Percentiles rank a stretch among this genome's conserved stretches.
phyloP scores from a whole-genome alignment of 148 eudicot genomes.

The Salicornia ramosissima region DNA sequence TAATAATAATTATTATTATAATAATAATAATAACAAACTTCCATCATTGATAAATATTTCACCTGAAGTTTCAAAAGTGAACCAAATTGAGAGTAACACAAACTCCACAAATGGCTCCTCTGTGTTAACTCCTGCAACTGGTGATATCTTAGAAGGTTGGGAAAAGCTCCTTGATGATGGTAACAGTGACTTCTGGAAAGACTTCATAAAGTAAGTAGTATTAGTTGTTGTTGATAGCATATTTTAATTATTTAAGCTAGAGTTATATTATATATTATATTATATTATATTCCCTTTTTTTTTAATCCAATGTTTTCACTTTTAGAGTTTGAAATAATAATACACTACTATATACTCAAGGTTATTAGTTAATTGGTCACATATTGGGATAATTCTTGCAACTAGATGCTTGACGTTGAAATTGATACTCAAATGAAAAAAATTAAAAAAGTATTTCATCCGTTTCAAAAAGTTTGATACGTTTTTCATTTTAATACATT shows the following conservation, averaged over 20 bases:
- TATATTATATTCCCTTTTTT: too few species aligned
- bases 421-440: background rate
- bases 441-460: too few species aligned
- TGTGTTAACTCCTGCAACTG: slow-evolving; percentile 18
- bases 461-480: too few species aligned
- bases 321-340: background rate
- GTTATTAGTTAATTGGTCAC: too few species aligned
- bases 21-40: slow-evolving; percentile 25
- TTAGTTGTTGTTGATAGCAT: slow-evolving; percentile 15
- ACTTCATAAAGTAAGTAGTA: slow-evolving; percentile 32
- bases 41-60: slow-evolving; percentile 42
- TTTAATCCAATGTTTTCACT: too few species aligned
- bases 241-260: background rate
- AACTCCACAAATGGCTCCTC: slow-evolving; percentile 30
- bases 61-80: slow-evolving; percentile 20
- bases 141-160: slow-evolving; percentile 36
- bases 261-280: too few species aligned
- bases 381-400: background rate
- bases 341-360: too few species aligned
- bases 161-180: slow-evolving; percentile 46
- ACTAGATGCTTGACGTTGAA: background rate
- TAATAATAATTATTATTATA: too few species aligned
- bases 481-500: too few species aligned
- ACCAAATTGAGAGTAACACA: slow-evolving; percentile 31
- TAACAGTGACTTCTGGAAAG: slow-evolving; percentile 38